phyloP scores from a whole-genome alignment of 352 stramenopile genomes.

The Phytophthora aleatoria region DNA sequence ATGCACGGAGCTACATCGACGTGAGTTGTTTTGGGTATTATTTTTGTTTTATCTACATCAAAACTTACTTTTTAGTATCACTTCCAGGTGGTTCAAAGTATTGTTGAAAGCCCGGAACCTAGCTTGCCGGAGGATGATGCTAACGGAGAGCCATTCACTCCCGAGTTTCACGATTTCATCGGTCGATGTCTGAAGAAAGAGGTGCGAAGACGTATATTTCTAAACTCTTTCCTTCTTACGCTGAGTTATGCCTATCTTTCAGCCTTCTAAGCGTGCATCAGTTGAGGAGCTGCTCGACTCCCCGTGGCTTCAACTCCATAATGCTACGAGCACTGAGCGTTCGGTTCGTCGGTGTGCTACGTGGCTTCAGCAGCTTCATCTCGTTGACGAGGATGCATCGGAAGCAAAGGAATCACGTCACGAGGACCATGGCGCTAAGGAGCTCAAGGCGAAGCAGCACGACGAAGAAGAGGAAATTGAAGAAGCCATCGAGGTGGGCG shows the following conservation, averaged over 20 bases:
- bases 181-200: conserved; percentile 68
- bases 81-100: conserved; percentile 70
- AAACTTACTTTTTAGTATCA: neutral
- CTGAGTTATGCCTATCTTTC: neutral
- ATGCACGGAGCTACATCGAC: conserved; percentile 70
- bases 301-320: conserved; percentile 58
- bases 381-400: conserved; percentile 10
- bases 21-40: conserved; percentile 24
- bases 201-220: conserved; percentile 20
- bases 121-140: conserved; percentile 39
- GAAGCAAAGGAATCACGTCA: conserved; percentile 9
- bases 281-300: conserved; percentile 60
- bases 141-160: conserved; percentile 40
- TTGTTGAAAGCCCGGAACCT: conserved; percentile 66
- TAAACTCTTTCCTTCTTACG: too few relatives aligned
- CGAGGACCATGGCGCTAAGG: too few relatives aligned
- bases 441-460: too few relatives aligned
- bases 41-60: neutral
- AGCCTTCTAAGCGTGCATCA: conserved; percentile 64
- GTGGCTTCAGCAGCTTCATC: conserved; percentile 39
- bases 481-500: too few relatives aligned
- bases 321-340: conserved; percentile 40
- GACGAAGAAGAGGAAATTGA: too few relatives aligned
- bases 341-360: conserved; percentile 37
- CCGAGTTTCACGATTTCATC: conserved; percentile 66